Evolutionary conservation across 140 eudicot genomes (phyloP), one percentile per base, ranked within the genome.

Genomic region (Stevia rebaudiana): DNA sequence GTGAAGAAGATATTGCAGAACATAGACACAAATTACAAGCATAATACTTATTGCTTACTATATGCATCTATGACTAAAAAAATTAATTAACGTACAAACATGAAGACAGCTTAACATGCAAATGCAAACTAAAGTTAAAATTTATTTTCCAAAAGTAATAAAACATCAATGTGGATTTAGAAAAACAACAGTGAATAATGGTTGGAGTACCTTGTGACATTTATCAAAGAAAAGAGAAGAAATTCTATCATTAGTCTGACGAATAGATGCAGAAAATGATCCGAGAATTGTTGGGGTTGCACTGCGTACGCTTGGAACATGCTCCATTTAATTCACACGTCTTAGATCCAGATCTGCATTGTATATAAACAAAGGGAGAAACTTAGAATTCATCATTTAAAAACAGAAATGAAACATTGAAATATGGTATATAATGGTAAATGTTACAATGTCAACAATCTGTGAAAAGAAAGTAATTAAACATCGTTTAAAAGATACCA

Each of bases 201-300:
- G 7, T 59, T 60, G 68, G n/a, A 22, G 64, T 68, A 75, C 80
- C 80, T 75, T 65, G 50, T 8, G 46, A 57, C 71, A 68, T 68
- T 33, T 75, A 50, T 61, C 21, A 13, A 68, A 75, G 53, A 75
- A 75, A 44, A 68, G 25, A 58, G 58, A 75, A 51, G 75, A 61
- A 31, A 52, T 33, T 50, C 22, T 31, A 62, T 74, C 70, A 40
- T 49, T 49, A 17, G 19, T 15, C 8, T 36, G 51, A 30, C 21
- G 70, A 28, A 11, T 41, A 21, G 42, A 63, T 61, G 61, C 31
- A 22, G 54, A 68, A 61, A 75, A 60, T 25, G 80, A 51, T 51
- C 75, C 75, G 25, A 31, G 35, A 22, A 59, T 61, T 3, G 75
- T 52, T 11, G 71, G 65, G 52, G 75, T 68, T 17, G 70, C 23